Evolutionary conservation across 2,329 filamentous ascomycete genomes (phyloP).

Genomic region (Calonectria ilicicola): DNA sequence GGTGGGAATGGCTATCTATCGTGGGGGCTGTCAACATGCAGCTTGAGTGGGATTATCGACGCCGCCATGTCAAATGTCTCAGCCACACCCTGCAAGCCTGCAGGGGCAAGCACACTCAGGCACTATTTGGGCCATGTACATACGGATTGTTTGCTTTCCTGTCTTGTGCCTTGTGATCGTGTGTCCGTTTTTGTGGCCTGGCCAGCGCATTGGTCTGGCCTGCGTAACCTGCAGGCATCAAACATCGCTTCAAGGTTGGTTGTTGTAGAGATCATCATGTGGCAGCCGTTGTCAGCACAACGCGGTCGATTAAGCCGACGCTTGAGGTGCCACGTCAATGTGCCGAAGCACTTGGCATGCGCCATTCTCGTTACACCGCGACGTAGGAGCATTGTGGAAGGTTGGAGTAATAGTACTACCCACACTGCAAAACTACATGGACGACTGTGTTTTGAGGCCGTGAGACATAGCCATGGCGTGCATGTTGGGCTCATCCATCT

Average conservation of each 20-base stretch:
- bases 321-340: constrained; percentile 21
- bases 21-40: constrained; percentile 10
- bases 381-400: not conserved
- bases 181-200: not conserved
- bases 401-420: not conserved
- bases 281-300: constrained; percentile 14
- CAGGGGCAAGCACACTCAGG: constrained; percentile 13
- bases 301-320: not conserved
- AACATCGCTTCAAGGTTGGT: not conserved
- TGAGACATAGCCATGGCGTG: constrained; percentile 1
- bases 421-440: not conserved
- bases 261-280: not conserved
- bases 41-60: not conserved
- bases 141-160: not conserved
- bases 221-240: not conserved
- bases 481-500: not conserved
- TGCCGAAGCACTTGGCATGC: constrained; percentile 13
- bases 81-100: constrained; percentile 22
- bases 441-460: not conserved
- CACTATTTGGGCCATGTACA: not conserved
- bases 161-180: not conserved
- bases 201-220: not conserved
- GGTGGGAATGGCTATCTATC: not conserved
- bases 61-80: constrained; percentile 16
- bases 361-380: constrained; percentile 5